A percentile compares a stretch with the other conserved stretches of the same genome.
These are phyloP conservation scores for Harrya chromipes DNA, from an alignment of 768 basidiomycete genomes.

Conservation along the genomic window DNA sequence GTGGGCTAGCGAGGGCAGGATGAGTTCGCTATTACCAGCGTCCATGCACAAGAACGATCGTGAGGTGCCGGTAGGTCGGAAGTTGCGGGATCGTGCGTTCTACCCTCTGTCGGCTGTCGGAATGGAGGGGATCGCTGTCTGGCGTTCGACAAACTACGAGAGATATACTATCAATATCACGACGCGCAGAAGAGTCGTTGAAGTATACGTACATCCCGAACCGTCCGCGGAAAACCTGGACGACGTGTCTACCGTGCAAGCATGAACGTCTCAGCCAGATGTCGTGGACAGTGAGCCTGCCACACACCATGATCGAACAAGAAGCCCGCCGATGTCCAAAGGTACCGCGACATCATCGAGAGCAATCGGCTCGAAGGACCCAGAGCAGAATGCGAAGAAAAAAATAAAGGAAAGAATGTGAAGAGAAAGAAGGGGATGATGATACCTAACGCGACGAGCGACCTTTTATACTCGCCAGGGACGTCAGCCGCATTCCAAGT, in stretches of 20 bases:
- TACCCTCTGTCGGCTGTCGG: background rate
- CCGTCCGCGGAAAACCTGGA: background rate
- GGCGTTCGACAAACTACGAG: background rate
- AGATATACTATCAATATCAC: background rate
- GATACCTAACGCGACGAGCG: no score
- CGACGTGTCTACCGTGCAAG: no score
- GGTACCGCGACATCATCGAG: background rate
- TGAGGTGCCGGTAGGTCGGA: background rate
- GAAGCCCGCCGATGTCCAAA: background rate
- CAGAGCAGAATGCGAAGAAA: background rate
- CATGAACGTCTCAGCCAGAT: no score
- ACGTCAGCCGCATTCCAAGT: no score
- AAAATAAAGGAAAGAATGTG: no score
- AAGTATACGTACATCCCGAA: background rate
- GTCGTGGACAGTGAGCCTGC: background rate
- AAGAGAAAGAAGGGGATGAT: no score
- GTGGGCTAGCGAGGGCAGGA: background rate
- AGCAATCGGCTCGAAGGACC: background rate
- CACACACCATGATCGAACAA: background rate
- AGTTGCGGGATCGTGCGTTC: background rate
- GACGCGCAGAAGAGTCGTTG: background rate
- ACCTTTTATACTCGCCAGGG: no score
- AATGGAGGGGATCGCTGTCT: background rate
- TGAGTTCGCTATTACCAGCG: background rate
- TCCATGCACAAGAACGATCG: background rate